These are phyloP conservation scores for Schwanniomyces yamadae DNA, from an alignment of 805 yeast genomes.

Conservation along the genomic window DNA sequence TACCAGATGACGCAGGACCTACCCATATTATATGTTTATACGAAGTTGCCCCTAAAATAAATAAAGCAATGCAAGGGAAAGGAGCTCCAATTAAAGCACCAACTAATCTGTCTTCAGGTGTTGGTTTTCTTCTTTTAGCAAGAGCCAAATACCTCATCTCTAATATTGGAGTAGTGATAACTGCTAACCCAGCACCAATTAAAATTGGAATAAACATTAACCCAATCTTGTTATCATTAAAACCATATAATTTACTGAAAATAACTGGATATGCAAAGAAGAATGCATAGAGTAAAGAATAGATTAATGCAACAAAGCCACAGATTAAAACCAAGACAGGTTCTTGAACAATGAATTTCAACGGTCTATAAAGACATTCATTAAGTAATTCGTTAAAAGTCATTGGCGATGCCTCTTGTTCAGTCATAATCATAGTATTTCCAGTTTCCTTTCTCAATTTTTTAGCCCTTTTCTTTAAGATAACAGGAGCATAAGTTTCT, in stretches of 20 bases:
- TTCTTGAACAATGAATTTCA: constrained; percentile 73
- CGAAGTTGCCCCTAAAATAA: constrained; percentile 80
- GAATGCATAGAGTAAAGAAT: constrained; percentile 87
- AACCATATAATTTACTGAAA: constrained; percentile 73
- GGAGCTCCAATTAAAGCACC: constrained; percentile 86
- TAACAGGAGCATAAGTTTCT: constrained; percentile 89
- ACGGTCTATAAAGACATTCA: constrained; percentile 76
- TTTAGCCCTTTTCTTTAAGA: constrained; percentile 64
- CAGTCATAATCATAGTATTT: constrained; percentile 82
- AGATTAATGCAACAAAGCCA: constrained; percentile 82
- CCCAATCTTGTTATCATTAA: constrained; percentile 75
- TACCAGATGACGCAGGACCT: constrained; percentile 59
- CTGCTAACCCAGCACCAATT: constrained; percentile 78
- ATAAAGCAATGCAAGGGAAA: constrained; percentile 75
- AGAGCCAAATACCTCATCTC: constrained; percentile 60
- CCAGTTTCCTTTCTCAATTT: constrained; percentile 76
- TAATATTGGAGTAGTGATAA: constrained; percentile 69
- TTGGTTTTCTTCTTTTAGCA: constrained; percentile 55
- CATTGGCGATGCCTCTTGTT: constrained; percentile 83
- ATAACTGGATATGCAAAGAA: constrained; percentile 95
- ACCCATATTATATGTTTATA: constrained; percentile 65
- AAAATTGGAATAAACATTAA: constrained; percentile 87
- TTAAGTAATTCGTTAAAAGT: constrained; percentile 65
- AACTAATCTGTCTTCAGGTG: constrained; percentile 75
- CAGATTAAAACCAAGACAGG: constrained; percentile 85